A percentile compares a stretch with the other conserved stretches of the same genome.
Conservation (phyloP, 768 basidiomycete species). For the Rhodotorula diobovata region DNA sequence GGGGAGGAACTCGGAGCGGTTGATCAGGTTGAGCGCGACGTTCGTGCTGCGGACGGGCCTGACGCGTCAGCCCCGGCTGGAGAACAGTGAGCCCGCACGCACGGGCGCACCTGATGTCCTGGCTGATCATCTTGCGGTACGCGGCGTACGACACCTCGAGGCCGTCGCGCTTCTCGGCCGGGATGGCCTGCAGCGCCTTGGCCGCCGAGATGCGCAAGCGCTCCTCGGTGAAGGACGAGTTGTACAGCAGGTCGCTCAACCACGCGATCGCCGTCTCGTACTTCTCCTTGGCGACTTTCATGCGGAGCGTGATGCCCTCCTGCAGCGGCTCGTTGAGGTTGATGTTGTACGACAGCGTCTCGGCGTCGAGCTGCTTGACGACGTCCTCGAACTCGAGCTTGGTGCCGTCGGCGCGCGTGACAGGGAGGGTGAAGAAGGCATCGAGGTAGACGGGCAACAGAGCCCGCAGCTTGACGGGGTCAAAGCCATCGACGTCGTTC, state of each 20-base stretch:
- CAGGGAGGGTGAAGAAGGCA: conserved; percentile 82
- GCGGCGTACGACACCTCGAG: conserved; percentile 70
- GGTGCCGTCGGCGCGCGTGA: conserved; percentile 65
- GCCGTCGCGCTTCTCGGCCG: conserved; percentile 86
- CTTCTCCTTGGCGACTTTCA: conserved; percentile 75
- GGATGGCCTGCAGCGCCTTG: conserved; percentile 82
- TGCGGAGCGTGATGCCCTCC: conserved; percentile 66
- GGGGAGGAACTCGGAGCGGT: conserved; percentile 75
- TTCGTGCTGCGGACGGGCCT: too few species aligned
- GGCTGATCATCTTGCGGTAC: conserved; percentile 62
- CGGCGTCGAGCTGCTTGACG: conserved; percentile 79
- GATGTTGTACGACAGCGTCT: conserved; percentile 80
- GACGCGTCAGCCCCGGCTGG: too few species aligned
- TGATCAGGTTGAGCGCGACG: conserved; percentile 55
- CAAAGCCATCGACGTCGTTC: conserved; percentile 60
- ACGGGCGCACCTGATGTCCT: conserved; percentile 58
- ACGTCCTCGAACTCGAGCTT: conserved; percentile 79
- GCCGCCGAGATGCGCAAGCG: conserved; percentile 76
- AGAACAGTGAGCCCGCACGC: too few species aligned
- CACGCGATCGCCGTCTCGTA: conserved; percentile 81
- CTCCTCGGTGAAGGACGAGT: conserved; percentile 70
- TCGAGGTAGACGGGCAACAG: conserved; percentile 68
- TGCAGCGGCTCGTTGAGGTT: conserved; percentile 65
- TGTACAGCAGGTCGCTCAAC: conserved; percentile 75
- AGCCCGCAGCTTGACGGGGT: conserved; percentile 58